phyloP scores from a whole-genome alignment of 148 eudicot species.

The Vaccinium macrocarpon region DNA sequence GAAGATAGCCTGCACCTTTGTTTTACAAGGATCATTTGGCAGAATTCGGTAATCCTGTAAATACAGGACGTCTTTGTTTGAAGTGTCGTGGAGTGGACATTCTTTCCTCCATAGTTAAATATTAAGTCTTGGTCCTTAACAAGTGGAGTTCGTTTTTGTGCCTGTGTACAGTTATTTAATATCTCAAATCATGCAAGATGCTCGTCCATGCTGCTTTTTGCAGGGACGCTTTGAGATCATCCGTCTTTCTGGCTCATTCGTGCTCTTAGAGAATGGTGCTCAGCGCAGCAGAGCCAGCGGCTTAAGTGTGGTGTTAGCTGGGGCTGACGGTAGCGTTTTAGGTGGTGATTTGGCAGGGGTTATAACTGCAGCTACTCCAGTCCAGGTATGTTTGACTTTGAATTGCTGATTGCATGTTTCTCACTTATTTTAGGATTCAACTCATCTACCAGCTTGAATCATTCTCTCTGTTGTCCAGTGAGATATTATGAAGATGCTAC shows the following conservation, averaged over 20 bases:
- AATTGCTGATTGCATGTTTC: background rate
- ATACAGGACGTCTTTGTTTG: background rate
- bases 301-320: constrained; percentile 27
- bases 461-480: background rate
- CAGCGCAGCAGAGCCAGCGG: constrained; percentile 32
- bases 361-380: constrained; percentile 31
- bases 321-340: constrained; percentile 29
- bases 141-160: background rate
- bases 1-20: background rate
- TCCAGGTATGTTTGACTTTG: constrained; percentile 25
- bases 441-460: background rate
- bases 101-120: background rate
- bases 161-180: background rate
- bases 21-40: too few relatives aligned
- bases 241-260: constrained; percentile 30
- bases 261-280: constrained; percentile 25
- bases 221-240: constrained; percentile 37
- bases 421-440: background rate
- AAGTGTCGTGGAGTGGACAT: background rate
- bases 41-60: background rate
- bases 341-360: constrained; percentile 39
- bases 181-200: background rate
- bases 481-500: background rate
- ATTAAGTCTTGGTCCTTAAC: background rate
- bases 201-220: constrained; percentile 9